Conservation (phyloP, 352 stramenopile genomes). For the Phytophthora palmivora region DNA sequence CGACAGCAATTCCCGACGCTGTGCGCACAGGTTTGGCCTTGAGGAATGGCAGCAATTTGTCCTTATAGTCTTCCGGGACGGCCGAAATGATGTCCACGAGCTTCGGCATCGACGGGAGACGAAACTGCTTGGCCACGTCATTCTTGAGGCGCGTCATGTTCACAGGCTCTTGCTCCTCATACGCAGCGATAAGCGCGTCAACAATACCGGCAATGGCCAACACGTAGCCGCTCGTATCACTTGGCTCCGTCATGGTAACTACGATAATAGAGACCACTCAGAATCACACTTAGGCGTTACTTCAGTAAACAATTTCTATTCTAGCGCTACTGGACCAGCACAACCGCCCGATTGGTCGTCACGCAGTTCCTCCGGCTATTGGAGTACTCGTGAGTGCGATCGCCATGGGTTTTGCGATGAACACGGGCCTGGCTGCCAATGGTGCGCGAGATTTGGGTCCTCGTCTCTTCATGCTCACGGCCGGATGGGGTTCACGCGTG, state of each 20-base stretch:
- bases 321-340: slow-evolving; percentile 75
- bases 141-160: slow-evolving; percentile 96
- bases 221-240: slow-evolving; percentile 56
- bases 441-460: slow-evolving; percentile 73
- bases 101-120: slow-evolving; percentile 93
- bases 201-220: slow-evolving; percentile 92
- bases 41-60: slow-evolving; percentile 92
- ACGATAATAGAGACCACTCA: neutral
- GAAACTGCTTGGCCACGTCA: slow-evolving; percentile 90
- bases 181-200: slow-evolving; percentile 91
- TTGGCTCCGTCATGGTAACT: slow-evolving; percentile 1
- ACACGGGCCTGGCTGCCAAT: slow-evolving; percentile 84
- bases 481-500: slow-evolving; percentile 71
- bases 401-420: slow-evolving; percentile 80
- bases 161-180: slow-evolving; percentile 88
- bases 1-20: slow-evolving; percentile 94
- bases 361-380: slow-evolving; percentile 76
- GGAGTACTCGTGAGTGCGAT: slow-evolving; percentile 79
- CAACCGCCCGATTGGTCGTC: slow-evolving; percentile 72
- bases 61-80: slow-evolving; percentile 93
- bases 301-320: too few relatives aligned
- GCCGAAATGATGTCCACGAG: slow-evolving; percentile 97
- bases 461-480: slow-evolving; percentile 66
- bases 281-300: slow-evolving; percentile 16
- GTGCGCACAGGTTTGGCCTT: slow-evolving; percentile 96